A percentile compares a stretch with the other conserved stretches of the same genome.
These are phyloP conservation scores for Xylaria hypoxylon DNA, from an alignment of 2,329 filamentous ascomycete genomes.

Conservation along the genomic window DNA sequence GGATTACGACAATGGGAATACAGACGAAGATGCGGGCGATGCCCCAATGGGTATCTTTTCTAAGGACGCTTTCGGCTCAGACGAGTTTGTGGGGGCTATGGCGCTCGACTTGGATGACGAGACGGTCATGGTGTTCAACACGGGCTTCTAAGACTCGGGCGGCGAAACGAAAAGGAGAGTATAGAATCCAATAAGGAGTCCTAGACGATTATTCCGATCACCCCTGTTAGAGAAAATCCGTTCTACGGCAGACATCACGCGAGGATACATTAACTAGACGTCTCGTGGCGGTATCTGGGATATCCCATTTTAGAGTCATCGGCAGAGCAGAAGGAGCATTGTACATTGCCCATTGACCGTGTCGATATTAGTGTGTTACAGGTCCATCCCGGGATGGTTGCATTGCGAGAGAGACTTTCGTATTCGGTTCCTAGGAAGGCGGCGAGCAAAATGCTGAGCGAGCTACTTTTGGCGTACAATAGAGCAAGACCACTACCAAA, in stretches of 20 bases:
- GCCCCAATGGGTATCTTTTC: no score
- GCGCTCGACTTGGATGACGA: background rate
- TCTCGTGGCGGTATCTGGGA: background rate
- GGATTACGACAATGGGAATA: background rate
- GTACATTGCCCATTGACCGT: background rate
- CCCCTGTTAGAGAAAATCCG: no score
- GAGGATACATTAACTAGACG: background rate
- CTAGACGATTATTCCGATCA: background rate
- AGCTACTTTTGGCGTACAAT: background rate
- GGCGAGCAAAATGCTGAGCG: background rate
- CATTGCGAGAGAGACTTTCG: background rate
- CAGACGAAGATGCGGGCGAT: background rate
- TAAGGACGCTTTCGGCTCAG: no score
- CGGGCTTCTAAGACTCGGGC: background rate
- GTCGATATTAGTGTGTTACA: background rate
- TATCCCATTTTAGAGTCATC: background rate
- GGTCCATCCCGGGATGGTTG: background rate
- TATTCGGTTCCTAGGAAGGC: background rate
- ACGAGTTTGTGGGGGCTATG: no score
- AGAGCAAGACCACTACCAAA: conserved; percentile 1
- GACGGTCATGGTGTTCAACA: background rate
- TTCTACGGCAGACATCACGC: no score
- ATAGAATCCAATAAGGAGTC: background rate
- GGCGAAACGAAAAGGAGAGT: background rate
- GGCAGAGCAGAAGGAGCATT: background rate